A percentile compares a stretch with the other conserved stretches of the same genome.
phyloP scores from a whole-genome alignment of 495 filamentous ascomycete species.

The Sphaerosporella brunnea region DNA sequence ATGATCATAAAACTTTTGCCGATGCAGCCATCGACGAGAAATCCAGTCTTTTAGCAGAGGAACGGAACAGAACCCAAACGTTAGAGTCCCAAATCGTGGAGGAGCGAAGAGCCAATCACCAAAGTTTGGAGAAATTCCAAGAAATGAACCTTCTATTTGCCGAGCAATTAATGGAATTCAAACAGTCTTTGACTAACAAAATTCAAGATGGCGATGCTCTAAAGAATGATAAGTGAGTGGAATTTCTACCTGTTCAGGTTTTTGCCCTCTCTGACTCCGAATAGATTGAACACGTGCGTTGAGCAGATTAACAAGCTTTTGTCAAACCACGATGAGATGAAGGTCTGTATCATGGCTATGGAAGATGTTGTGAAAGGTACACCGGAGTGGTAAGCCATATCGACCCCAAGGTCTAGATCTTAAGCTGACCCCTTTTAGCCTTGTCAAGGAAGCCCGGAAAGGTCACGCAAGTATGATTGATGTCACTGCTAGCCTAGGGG shows the following conservation, averaged over 20 bases:
- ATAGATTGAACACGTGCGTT: background rate
- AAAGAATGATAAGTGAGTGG: background rate
- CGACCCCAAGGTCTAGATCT: too few species aligned
- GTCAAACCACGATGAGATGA: background rate
- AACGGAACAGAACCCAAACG: constrained; percentile 20
- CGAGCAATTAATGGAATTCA: background rate
- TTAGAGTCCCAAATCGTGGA: constrained; percentile 14
- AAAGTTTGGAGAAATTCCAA: background rate
- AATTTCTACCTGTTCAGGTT: background rate
- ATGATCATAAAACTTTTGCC: constrained; percentile 2
- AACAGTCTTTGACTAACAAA: background rate
- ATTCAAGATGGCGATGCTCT: background rate
- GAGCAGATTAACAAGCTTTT: background rate
- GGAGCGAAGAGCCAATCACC: background rate
- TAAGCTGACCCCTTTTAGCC: too few species aligned
- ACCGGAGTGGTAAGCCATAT: background rate
- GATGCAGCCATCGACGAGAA: constrained; percentile 16
- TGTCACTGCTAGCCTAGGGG: constrained; percentile 10
- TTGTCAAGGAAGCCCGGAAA: too few species aligned
- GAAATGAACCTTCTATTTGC: background rate
- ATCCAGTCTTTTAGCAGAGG: constrained; percentile 14
- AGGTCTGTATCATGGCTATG: background rate
- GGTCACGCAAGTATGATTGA: too few species aligned
- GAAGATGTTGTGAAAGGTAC: background rate
- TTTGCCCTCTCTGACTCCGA: background rate